These are phyloP conservation scores for Kalaharituber pfeilii DNA, from an alignment of 2,329 filamentous ascomycete species.

Conservation along the genomic window DNA sequence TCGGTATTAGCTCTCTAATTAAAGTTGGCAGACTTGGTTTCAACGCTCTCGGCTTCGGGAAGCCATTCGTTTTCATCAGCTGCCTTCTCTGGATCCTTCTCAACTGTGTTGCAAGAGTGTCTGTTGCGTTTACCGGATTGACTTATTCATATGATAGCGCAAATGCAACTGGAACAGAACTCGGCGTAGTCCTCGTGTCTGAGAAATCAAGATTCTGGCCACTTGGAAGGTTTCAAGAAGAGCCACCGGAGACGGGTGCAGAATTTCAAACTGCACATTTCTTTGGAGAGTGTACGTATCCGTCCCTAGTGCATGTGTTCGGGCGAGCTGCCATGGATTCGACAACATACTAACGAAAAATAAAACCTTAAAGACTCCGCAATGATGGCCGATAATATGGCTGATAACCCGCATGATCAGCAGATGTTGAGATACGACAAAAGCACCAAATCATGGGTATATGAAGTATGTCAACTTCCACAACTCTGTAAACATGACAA, in stretches of 20 bases:
- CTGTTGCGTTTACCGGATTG: conserved; percentile 13
- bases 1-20: conserved; percentile 10
- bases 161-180: conserved; percentile 1
- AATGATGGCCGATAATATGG: neutral
- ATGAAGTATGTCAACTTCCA: neutral
- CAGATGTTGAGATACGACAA: neutral
- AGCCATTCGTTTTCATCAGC: conserved; percentile 4
- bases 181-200: neutral
- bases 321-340: too few species aligned
- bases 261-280: conserved; percentile 1
- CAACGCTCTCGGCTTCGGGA: conserved; percentile 1
- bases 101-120: conserved; percentile 10
- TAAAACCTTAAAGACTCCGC: neutral
- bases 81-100: conserved; percentile 10
- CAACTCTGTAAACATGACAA: neutral
- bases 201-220: neutral
- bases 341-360: too few species aligned
- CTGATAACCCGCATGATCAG: neutral
- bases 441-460: neutral
- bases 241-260: neutral
- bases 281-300: neutral
- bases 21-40: conserved; percentile 11
- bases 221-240: neutral
- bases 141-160: conserved; percentile 14
- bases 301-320: neutral